Evolutionary conservation across 805 yeast genomes (phyloP).

Genomic region (Metschnikowia vanudenii): DNA sequence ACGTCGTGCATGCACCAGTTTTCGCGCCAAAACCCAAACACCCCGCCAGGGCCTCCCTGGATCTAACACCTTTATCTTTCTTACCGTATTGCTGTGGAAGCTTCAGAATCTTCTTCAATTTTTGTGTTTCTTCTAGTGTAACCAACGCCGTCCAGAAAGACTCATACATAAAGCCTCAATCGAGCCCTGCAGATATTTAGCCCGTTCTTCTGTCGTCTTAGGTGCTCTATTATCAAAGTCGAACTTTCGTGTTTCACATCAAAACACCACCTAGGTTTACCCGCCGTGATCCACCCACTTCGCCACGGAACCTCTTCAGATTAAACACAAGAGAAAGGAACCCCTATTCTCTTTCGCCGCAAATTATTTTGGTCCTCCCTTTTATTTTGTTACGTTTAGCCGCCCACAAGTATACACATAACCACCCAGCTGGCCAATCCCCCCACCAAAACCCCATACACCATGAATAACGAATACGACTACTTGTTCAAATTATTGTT

Average conservation of each 20-base stretch:
- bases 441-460: neutral
- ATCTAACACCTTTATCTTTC: slow-evolving; percentile 1
- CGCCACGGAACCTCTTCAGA: neutral
- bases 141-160: too few species aligned
- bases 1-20: too few species aligned
- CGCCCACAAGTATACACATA: neutral
- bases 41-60: slow-evolving; percentile 3
- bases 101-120: neutral
- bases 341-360: too few species aligned
- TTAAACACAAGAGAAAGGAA: neutral
- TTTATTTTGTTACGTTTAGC: neutral
- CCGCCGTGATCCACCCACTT: neutral
- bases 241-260: neutral
- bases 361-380: too few species aligned
- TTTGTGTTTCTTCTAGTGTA: too few species aligned
- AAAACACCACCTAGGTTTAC: neutral
- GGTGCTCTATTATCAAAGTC: neutral
- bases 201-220: neutral
- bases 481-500: slow-evolving; percentile 90
- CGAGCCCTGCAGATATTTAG: too few species aligned
- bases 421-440: neutral
- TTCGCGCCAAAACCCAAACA: slow-evolving; percentile 1
- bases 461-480: slow-evolving; percentile 94
- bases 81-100: neutral
- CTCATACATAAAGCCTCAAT: too few species aligned